Evolutionary conservation across 2,329 filamentous ascomycete genomes (phyloP).

Genomic region (Magnaporthiopsis poae): DNA sequence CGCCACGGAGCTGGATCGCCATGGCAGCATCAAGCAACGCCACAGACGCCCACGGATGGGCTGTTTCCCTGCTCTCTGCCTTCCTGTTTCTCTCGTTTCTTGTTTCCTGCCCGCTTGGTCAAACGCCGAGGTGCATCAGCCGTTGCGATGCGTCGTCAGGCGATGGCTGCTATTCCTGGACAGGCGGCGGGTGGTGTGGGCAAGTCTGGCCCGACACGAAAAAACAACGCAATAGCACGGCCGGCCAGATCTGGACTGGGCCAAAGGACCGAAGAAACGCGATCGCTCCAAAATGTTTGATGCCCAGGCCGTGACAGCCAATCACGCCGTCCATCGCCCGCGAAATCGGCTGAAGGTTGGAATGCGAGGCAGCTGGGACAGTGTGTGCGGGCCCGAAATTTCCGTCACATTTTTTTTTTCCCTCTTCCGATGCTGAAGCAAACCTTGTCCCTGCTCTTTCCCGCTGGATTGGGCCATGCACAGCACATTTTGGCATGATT

Average conservation of each 20-base stretch:
- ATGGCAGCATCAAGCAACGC: conserved; percentile 6
- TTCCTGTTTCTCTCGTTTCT: not conserved
- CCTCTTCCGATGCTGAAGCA: not conserved
- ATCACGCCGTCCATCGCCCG: not conserved
- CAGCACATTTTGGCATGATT: not conserved
- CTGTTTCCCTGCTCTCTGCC: not conserved
- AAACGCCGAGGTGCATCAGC: not conserved
- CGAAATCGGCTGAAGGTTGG: not conserved
- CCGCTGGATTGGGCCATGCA: not conserved
- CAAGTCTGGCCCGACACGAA: not conserved
- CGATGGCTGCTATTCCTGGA: not conserved
- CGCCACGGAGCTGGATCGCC: conserved; percentile 6
- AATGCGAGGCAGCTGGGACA: not conserved
- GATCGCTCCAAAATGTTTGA: not conserved
- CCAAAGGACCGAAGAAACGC: not conserved
- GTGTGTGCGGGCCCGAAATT: not conserved
- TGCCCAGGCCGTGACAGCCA: not conserved
- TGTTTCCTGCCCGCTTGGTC: no score
- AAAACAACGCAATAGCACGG: not conserved
- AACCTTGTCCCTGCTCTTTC: not conserved
- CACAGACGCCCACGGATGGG: not conserved
- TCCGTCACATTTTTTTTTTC: not conserved
- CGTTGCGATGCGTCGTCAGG: not conserved
- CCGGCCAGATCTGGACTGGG: no score
- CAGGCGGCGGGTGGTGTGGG: not conserved